These are phyloP conservation scores for Rubroboletus satanas DNA, from an alignment of 768 basidiomycete species.

Conservation along the genomic window DNA sequence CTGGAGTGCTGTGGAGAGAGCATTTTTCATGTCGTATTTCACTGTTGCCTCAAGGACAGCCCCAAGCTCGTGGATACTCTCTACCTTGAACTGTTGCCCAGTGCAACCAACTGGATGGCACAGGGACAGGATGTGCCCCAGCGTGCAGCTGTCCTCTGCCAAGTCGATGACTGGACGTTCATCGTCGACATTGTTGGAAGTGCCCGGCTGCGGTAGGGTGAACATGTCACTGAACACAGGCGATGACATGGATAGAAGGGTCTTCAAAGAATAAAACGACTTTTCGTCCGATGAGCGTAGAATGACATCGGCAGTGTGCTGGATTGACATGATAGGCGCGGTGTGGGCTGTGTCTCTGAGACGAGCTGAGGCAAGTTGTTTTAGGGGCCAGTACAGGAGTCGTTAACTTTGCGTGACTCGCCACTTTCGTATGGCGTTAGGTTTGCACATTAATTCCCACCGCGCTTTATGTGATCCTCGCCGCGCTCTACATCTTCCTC, in stretches of 20 bases:
- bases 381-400: too few relatives aligned
- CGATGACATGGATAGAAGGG: slow-evolving; percentile 6
- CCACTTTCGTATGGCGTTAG: too few relatives aligned
- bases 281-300: slow-evolving; percentile 13
- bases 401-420: too few relatives aligned
- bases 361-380: too few relatives aligned
- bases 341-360: too few relatives aligned
- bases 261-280: slow-evolving; percentile 8
- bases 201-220: neutral
- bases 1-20: neutral
- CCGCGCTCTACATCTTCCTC: too few relatives aligned
- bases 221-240: slow-evolving; percentile 13
- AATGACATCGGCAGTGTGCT: slow-evolving; percentile 7
- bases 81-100: neutral
- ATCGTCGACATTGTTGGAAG: neutral
- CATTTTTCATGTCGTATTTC: slow-evolving; percentile 19
- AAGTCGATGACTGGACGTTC: slow-evolving; percentile 7
- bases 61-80: neutral
- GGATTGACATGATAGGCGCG: slow-evolving; percentile 9
- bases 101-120: slow-evolving; percentile 8
- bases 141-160: slow-evolving; percentile 6
- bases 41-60: slow-evolving; percentile 5
- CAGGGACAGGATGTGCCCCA: slow-evolving; percentile 7
- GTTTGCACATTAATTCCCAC: too few relatives aligned
- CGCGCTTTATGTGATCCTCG: too few relatives aligned